A percentile compares a stretch with the other conserved stretches of the same genome.
Conservation (phyloP, 1,284 basidiomycete species). For the Apiotrichum laibachii region DNA sequence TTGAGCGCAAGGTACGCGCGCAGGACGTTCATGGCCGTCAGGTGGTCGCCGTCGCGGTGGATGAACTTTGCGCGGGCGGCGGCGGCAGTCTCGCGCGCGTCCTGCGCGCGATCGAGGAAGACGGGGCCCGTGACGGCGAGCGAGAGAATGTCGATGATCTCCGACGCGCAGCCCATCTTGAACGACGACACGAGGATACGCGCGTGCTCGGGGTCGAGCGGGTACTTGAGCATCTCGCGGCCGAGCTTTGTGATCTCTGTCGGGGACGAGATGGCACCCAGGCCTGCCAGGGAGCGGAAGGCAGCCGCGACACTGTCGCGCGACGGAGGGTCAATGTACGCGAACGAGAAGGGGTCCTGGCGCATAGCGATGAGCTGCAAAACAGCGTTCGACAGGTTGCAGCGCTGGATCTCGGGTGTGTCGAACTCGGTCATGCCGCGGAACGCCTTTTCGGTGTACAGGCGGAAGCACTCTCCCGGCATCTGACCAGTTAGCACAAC, state of each 20-base stretch:
- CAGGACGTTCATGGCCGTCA: constrained; percentile 80
- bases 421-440: constrained; percentile 63
- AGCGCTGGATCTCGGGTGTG: constrained; percentile 83
- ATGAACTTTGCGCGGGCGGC: constrained; percentile 73
- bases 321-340: constrained; percentile 81
- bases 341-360: constrained; percentile 71
- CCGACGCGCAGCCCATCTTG: constrained; percentile 65
- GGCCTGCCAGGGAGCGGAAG: constrained; percentile 68
- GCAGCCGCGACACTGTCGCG: constrained; percentile 65
- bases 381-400: constrained; percentile 74
- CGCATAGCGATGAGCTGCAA: constrained; percentile 80
- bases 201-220: constrained; percentile 77
- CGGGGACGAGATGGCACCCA: constrained; percentile 68
- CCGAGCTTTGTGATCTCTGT: constrained; percentile 68
- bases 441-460: constrained; percentile 81
- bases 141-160: constrained; percentile 70
- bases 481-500: constrained; percentile 51
- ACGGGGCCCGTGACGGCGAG: constrained; percentile 67
- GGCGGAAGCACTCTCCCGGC: constrained; percentile 75
- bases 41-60: constrained; percentile 82
- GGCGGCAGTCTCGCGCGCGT: constrained; percentile 67
- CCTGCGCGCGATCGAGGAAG: constrained; percentile 58
- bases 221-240: constrained; percentile 74
- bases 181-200: constrained; percentile 72
- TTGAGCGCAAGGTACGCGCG: constrained; percentile 63